Evolutionary conservation across 768 basidiomycete species (phyloP).

Genomic region (Hemileccinum rubropunctum): DNA sequence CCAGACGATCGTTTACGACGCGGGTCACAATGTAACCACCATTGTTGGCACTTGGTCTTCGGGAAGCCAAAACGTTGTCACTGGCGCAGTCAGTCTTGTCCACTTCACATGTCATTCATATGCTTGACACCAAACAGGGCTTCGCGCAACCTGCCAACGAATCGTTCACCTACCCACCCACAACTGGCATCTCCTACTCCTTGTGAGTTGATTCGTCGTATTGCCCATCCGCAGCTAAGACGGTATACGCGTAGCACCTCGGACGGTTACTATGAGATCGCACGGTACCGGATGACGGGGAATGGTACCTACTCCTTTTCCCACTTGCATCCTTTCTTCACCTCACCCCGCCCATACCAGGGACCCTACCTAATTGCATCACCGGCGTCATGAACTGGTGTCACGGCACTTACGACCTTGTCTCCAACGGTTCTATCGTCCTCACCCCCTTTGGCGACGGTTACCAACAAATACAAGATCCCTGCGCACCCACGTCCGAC

Average conservation of each 20-base stretch:
- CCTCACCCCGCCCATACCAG: slow-evolving; percentile 36
- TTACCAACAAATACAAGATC: slow-evolving; percentile 91
- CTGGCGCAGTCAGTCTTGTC: slow-evolving; percentile 71
- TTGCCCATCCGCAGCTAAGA: not conserved
- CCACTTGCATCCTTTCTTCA: not conserved
- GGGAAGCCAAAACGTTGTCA: slow-evolving; percentile 70
- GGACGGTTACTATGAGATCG: slow-evolving; percentile 82
- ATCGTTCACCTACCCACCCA: slow-evolving; percentile 80
- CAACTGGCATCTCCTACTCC: slow-evolving; percentile 84
- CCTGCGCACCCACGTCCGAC: slow-evolving; percentile 86
- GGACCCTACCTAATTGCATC: slow-evolving; percentile 83
- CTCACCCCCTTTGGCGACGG: slow-evolving; percentile 81
- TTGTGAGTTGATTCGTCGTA: slow-evolving; percentile 55
- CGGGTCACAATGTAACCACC: slow-evolving; percentile 61
- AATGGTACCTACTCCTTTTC: slow-evolving; percentile 56
- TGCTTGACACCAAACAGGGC: slow-evolving; percentile 42
- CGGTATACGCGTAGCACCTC: slow-evolving; percentile 44
- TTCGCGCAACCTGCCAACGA: slow-evolving; percentile 84
- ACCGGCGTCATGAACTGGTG: slow-evolving; percentile 86
- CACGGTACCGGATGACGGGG: slow-evolving; percentile 83
- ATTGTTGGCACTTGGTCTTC: slow-evolving; percentile 86
- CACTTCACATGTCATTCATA: too few relatives aligned
- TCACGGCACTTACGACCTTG: slow-evolving; percentile 73
- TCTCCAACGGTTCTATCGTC: slow-evolving; percentile 77
- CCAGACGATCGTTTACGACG: slow-evolving; percentile 40